Evolutionary conservation across 2,329 filamentous ascomycete genomes (phyloP), one percentile per base, ranked within the genome.

Genomic region (Xylariaceae sp.): DNA sequence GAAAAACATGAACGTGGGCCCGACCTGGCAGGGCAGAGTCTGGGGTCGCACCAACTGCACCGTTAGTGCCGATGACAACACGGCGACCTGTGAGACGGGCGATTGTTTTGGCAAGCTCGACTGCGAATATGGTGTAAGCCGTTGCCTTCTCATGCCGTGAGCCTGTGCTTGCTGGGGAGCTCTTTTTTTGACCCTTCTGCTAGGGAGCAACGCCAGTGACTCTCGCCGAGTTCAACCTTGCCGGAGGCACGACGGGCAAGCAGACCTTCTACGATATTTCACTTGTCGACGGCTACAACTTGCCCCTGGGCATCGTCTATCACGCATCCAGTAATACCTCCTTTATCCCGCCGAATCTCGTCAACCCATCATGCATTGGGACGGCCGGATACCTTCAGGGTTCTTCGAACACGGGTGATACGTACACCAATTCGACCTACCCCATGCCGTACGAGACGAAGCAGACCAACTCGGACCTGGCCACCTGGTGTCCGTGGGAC

Each of bases 21-120:
- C 72, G 31, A 75, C 86, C 45, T 93, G 85, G 86, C 79, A 84
- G 53, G 86, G 86, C 8, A 75, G 86, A 34, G 67, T 92, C 18
- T 92, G 85, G 86, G 86, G 79, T 10, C 70, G 86, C 34, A 90
- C 85, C 13, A 92, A 92, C 53, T 93, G 86, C 61, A 83, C 74
- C 24, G 86, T 88, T 56, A 76, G 80, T 46, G 65, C 65, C 12
- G 70, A 77, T 46, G 65, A 65, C 12, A 70, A 77, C 30, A 81
- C 79, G 2, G 76, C 68, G 32, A 77, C 81, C 15, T 92, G 86
- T 58, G 57, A 65, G 32, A 87, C 84, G 2, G 85, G 85, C 6
- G 85, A 92, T 56, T 92, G 86, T 55, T 76, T 77, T 38, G 77
- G 79, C 5, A 70, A 74, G 38, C 50, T 90, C 38, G 65, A 81